These are phyloP conservation scores for Strobilomyces confusus DNA, from an alignment of 768 basidiomycete genomes.

Conservation along the genomic window DNA sequence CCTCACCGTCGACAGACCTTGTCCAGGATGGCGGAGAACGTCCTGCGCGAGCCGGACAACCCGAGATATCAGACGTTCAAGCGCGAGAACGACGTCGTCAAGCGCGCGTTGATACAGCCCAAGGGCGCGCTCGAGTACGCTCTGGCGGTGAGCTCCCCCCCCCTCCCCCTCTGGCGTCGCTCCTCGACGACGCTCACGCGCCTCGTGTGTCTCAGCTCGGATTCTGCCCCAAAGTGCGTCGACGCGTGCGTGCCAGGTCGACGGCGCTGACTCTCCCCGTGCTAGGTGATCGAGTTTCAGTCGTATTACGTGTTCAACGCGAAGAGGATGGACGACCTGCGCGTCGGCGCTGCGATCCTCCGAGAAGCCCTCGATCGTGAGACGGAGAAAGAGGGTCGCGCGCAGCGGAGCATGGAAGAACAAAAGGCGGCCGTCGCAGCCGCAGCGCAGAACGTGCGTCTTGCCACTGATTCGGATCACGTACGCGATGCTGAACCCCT, in stretches of 20 bases:
- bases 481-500: too few species aligned
- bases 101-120: slow-evolving; percentile 62
- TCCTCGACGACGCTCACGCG: too few species aligned
- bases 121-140: slow-evolving; percentile 78
- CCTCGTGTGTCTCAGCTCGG: slow-evolving; percentile 73
- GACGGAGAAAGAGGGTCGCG: slow-evolving; percentile 44
- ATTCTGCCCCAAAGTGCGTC: slow-evolving; percentile 61
- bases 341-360: slow-evolving; percentile 61
- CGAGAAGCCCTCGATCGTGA: slow-evolving; percentile 57
- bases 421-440: slow-evolving; percentile 57
- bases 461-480: too few species aligned
- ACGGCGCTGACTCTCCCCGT: too few species aligned
- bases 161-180: too few species aligned
- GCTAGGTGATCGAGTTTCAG: slow-evolving; percentile 73
- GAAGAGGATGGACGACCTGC: slow-evolving; percentile 49
- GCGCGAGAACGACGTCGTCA: slow-evolving; percentile 65
- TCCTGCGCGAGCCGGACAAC: slow-evolving; percentile 70
- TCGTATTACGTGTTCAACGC: slow-evolving; percentile 66
- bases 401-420: slow-evolving; percentile 44
- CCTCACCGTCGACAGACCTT: slow-evolving; percentile 47
- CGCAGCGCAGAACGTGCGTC: slow-evolving; percentile 51
- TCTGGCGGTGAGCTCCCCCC: slow-evolving; percentile 42
- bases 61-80: slow-evolving; percentile 73
- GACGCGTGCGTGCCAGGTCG: too few species aligned
- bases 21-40: slow-evolving; percentile 65